Conservation (phyloP, 495 filamentous ascomycete genomes). For the Massariosphaeria phaeospora region DNA sequence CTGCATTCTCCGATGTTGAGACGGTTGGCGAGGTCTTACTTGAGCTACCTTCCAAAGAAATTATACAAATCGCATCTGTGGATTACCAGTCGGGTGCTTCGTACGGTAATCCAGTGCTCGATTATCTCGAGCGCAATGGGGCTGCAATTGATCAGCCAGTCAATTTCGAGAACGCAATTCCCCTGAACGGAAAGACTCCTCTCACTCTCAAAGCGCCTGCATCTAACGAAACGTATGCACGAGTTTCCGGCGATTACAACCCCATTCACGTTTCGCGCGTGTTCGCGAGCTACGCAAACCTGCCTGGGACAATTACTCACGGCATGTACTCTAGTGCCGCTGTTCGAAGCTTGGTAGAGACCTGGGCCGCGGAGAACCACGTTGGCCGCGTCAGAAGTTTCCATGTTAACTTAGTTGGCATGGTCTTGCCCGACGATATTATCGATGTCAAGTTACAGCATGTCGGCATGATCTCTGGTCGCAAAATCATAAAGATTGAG, state of each 20-base stretch:
- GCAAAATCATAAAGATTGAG: slow-evolving; percentile 98
- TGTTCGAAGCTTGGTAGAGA: slow-evolving; percentile 96
- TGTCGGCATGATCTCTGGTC: slow-evolving; percentile 93
- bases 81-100: slow-evolving; percentile 87
- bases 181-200: slow-evolving; percentile 85
- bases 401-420: slow-evolving; percentile 89
- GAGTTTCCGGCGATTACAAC: slow-evolving; percentile 97
- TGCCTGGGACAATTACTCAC: slow-evolving; percentile 95
- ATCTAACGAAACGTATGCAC: slow-evolving; percentile 95
- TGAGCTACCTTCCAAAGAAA: slow-evolving; percentile 93
- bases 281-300: slow-evolving; percentile 89
- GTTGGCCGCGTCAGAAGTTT: slow-evolving; percentile 95
- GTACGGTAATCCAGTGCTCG: slow-evolving; percentile 92
- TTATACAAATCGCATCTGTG: slow-evolving; percentile 92
- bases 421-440: slow-evolving; percentile 95
- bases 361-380: slow-evolving; percentile 98
- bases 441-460: slow-evolving; percentile 92
- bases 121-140: slow-evolving; percentile 90
- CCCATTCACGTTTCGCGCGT: slow-evolving; percentile 97
- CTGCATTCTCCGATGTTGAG: slow-evolving; percentile 85
- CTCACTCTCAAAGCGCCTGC: slow-evolving; percentile 84
- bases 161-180: slow-evolving; percentile 95
- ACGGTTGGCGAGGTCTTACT: slow-evolving; percentile 89
- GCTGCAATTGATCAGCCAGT: slow-evolving; percentile 93
- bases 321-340: slow-evolving; percentile 99